Evolutionary conservation across 768 basidiomycete species (phyloP), one percentile per base, ranked within the genome.

Genomic region (Mycena metata): DNA sequence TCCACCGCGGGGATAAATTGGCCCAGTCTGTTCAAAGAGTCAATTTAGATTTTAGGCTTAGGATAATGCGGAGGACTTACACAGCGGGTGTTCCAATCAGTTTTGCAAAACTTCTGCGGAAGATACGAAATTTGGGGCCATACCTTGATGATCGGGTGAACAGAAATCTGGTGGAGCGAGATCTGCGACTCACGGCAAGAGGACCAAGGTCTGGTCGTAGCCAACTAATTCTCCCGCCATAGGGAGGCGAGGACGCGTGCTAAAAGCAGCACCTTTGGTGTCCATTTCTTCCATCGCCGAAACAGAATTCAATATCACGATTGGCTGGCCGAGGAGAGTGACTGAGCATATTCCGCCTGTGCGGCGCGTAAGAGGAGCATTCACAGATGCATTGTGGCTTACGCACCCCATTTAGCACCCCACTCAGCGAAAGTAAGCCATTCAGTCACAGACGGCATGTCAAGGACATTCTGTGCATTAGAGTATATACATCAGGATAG

Each of bases 151-250:
- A 16, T 36, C 23, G 13, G 23, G 30, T 23, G n/a, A 33, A 47
- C n/a, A 43, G 41, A 49, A 33, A 49, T 26, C 5, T 39, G 24
- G 16, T 10, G 24, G 35, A 19, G 12, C 2, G 19, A 26, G 41
- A 2, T 24, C 24, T 3, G 16, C 8, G 11, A 64, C 70, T 60
- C 24, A 71, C 70, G 75, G 79, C 16, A 82, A 72, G 7, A 87
- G 76, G 16, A 85, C 85, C n/a, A 86, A 76, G 0, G 83, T 85
- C 39, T 85, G 77, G n/a, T 70, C 72, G 62, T 86, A 87, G 16
- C 86, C 87, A 2, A 84, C 75, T 2, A 88, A 78, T 67, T 86
- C 84, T 1, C 86, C 85, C 10, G 82, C 84, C 85, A 88, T 86
- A 19, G 83, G 80, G 5, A 87, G 77, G 4, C 78, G 75, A 0